These are phyloP conservation scores for Hyaloperonospora arabidopsidis DNA, from an alignment of 352 stramenopile species.

Conservation along the genomic window DNA sequence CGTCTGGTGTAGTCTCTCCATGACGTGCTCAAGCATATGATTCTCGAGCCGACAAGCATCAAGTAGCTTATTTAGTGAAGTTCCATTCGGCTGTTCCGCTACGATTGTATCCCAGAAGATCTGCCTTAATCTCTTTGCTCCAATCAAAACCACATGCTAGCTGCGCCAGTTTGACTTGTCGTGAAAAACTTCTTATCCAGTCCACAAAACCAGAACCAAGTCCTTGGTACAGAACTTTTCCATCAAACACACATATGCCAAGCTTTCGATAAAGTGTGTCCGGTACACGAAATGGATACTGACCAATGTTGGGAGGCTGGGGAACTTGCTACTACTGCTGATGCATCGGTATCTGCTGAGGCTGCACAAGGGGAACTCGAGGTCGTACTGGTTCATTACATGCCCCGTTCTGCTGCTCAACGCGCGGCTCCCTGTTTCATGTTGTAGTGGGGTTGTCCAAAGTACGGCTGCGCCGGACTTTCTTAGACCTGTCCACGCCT, in stretches of 20 bases:
- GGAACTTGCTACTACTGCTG: background rate
- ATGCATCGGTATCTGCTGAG: too few relatives aligned
- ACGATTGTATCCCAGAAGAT: constrained; percentile 1
- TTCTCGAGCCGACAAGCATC: background rate
- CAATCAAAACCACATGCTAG: constrained; percentile 3
- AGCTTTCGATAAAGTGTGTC: background rate
- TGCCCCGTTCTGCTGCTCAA: too few relatives aligned
- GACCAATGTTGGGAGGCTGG: too few relatives aligned
- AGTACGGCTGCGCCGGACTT: too few relatives aligned
- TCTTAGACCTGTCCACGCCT: too few relatives aligned
- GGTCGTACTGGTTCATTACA: too few relatives aligned
- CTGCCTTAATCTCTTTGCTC: constrained; percentile 4
- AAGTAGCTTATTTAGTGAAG: constrained; percentile 12
- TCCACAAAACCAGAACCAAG: background rate
- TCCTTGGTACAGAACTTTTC: background rate
- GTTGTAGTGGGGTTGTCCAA: too few relatives aligned
- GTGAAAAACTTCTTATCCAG: background rate
- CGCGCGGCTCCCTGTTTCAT: too few relatives aligned
- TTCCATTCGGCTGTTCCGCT: background rate
- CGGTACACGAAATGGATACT: too few relatives aligned
- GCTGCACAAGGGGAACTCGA: too few relatives aligned
- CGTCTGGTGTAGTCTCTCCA: constrained; percentile 1
- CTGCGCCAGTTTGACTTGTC: background rate
- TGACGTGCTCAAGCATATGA: background rate
- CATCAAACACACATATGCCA: background rate